Evolutionary conservation across 495 filamentous ascomycete genomes (phyloP).

Genomic region (Patellaria atrata): DNA sequence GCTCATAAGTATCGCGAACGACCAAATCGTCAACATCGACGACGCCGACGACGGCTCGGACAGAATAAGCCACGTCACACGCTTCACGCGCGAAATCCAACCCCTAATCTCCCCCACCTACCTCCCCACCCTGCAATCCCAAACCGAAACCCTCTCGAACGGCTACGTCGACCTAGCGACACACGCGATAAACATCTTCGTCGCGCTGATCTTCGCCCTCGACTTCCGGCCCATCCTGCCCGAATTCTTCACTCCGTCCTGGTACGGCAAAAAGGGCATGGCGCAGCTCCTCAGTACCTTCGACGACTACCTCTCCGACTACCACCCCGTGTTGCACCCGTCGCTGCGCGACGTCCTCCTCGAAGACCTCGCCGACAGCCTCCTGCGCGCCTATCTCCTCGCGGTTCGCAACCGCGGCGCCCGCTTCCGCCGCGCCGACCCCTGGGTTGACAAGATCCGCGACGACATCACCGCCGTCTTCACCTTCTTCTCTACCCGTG

Average conservation of each 20-base stretch:
- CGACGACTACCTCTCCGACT: constrained; percentile 84
- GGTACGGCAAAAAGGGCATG: constrained; percentile 74
- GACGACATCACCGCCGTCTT: constrained; percentile 80
- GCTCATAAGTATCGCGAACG: constrained; percentile 93
- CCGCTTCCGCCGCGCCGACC: constrained; percentile 72
- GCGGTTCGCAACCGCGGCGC: constrained; percentile 77
- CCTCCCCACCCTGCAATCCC: constrained; percentile 49
- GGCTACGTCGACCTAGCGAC: constrained; percentile 89
- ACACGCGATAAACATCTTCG: constrained; percentile 76
- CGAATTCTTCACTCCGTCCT: constrained; percentile 79
- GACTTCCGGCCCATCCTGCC: constrained; percentile 71
- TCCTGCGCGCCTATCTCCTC: constrained; percentile 74
- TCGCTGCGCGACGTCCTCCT: constrained; percentile 76
- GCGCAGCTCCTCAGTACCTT: constrained; percentile 83
- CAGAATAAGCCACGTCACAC: constrained; percentile 59
- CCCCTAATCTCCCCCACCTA: constrained; percentile 69
- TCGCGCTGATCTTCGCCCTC: constrained; percentile 65
- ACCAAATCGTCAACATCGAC: constrained; percentile 95
- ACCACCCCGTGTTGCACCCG: constrained; percentile 62
- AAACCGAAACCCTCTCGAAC: constrained; percentile 61
- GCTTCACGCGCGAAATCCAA: constrained; percentile 66
- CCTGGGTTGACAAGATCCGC: constrained; percentile 77
- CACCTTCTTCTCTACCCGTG: constrained; percentile 48
- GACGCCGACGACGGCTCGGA: constrained; percentile 55
- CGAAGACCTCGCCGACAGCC: constrained; percentile 81